These are phyloP conservation scores for Chenopodium suecicum DNA, from an alignment of 148 eudicot genomes.

Conservation along the genomic window DNA sequence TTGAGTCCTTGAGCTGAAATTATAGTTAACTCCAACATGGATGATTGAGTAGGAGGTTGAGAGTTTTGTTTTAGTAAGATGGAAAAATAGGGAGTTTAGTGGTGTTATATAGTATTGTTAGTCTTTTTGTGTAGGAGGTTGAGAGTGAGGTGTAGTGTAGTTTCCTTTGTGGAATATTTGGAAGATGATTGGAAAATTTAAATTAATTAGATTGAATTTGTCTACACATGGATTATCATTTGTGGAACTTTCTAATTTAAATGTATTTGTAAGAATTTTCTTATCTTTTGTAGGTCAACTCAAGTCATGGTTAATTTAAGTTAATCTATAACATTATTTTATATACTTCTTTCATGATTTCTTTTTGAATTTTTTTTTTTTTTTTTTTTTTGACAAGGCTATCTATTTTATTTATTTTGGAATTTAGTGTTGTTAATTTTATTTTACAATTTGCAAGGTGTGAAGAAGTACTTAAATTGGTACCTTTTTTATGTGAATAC, in stretches of 20 bases:
- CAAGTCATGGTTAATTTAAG: not conserved
- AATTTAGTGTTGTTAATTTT: not conserved
- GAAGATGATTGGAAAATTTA: not conserved
- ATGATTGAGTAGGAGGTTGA: not conserved
- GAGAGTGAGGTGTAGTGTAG: slow-evolving; percentile 12
- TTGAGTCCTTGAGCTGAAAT: slow-evolving; percentile 61
- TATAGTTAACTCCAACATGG: slow-evolving; percentile 44
- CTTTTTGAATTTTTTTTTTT: too few relatives aligned
- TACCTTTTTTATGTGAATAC: too few relatives aligned
- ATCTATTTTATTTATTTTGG: too few relatives aligned
- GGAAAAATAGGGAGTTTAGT: not conserved
- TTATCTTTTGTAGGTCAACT: not conserved
- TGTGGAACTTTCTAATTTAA: slow-evolving; percentile 5
- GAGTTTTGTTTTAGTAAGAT: not conserved
- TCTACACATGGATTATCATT: not conserved
- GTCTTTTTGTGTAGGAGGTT: not conserved
- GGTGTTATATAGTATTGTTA: not conserved
- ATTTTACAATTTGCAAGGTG: too few relatives aligned
- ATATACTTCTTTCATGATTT: not conserved
- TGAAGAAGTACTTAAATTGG: too few relatives aligned
- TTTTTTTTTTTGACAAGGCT: too few relatives aligned
- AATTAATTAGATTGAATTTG: not conserved
- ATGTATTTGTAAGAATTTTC: too few relatives aligned
- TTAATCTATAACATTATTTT: too few relatives aligned
- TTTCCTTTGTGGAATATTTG: slow-evolving; percentile 22